phyloP scores from a whole-genome alignment of 192 early-diverging fungal species.

The Coemansia sp. region DNA sequence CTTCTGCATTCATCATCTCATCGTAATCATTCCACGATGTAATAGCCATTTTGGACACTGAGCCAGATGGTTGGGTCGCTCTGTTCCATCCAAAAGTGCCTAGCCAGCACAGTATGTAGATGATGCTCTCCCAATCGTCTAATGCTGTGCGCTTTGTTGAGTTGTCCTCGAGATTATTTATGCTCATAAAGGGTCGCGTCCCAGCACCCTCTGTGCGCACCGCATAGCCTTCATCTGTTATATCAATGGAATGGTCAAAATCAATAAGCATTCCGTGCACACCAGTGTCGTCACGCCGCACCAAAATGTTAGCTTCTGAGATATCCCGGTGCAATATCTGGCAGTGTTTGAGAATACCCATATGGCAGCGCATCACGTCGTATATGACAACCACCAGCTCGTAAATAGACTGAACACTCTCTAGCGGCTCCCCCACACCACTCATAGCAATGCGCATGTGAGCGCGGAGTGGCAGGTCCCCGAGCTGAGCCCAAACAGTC shows the following conservation, averaged over 20 bases:
- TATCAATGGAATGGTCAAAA: conserved; percentile 22
- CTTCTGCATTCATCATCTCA: background rate
- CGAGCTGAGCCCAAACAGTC: conserved; percentile 6
- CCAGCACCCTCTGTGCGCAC: conserved; percentile 13
- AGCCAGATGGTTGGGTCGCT: background rate
- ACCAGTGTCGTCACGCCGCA: background rate
- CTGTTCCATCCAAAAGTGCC: conserved; percentile 23
- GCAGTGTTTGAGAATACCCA: conserved; percentile 3
- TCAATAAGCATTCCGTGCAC: conserved; percentile 31
- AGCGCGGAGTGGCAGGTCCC: conserved; percentile 1
- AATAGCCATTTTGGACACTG: background rate
- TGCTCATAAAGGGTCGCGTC: conserved; percentile 35
- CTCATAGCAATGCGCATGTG: conserved; percentile 16
- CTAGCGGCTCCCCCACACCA: conserved; percentile 12
- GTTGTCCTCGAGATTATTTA: conserved; percentile 17
- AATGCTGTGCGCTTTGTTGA: conserved; percentile 11
- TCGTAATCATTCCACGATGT: background rate
- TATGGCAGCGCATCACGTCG: conserved; percentile 21
- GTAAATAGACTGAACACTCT: background rate
- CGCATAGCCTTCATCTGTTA: background rate
- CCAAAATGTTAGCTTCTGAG: conserved; percentile 21
- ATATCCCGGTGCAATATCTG: conserved; percentile 24
- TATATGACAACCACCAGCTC: conserved; percentile 21
- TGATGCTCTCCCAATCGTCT: conserved; percentile 33
- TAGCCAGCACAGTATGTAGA: conserved; percentile 33